phyloP scores from a whole-genome alignment of 495 filamentous ascomycete genomes.

The Copromyces sp. region DNA sequence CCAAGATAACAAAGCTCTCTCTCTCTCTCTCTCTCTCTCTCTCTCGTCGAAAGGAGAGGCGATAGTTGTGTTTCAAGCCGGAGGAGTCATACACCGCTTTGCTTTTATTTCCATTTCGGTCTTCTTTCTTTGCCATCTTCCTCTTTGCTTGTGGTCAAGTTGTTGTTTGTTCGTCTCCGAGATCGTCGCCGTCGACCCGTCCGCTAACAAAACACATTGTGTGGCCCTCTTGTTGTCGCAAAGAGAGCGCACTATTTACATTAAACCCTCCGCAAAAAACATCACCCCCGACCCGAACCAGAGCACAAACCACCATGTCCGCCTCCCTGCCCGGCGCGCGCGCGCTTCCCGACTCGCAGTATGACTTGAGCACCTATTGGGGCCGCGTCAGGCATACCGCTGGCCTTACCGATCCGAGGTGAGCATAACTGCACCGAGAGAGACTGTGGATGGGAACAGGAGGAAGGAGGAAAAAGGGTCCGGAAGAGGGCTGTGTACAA shows the following conservation, averaged over 20 bases:
- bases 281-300: not conserved
- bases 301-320: constrained; percentile 51
- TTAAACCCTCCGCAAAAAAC: not conserved
- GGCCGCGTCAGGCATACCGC: constrained; percentile 85
- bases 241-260: not conserved
- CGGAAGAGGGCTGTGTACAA: not conserved
- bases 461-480: not conserved
- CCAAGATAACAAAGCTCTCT: not conserved
- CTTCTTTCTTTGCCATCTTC: not conserved
- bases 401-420: constrained; percentile 92
- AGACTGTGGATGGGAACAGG: not conserved
- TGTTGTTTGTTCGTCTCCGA: not conserved
- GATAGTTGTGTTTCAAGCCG: not conserved
- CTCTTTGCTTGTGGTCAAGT: not conserved
- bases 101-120: not conserved
- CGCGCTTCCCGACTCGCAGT: constrained; percentile 79
- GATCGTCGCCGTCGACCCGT: not conserved
- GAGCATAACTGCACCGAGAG: constrained; percentile 27
- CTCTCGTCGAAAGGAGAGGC: not conserved
- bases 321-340: constrained; percentile 77
- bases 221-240: not conserved
- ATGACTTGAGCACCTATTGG: constrained; percentile 89
- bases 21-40: no score
- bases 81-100: constrained; percentile 1
- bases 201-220: not conserved